A percentile compares a stretch with the other conserved stretches of the same genome.
Conservation (phyloP, 2,329 filamentous ascomycete genomes). For the Mycosphaerella sp. region DNA sequence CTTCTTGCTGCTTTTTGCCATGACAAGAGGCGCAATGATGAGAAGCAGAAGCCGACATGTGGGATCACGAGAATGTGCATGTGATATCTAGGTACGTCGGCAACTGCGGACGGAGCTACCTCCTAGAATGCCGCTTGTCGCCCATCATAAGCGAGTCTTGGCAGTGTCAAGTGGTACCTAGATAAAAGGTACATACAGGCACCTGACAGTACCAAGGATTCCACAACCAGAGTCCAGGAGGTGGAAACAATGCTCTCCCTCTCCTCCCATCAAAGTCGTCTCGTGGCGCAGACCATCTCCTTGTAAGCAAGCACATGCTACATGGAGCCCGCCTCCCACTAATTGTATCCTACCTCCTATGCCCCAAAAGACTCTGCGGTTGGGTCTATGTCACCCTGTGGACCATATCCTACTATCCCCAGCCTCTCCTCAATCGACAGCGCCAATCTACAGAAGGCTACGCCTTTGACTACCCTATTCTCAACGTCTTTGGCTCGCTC, state of each 20-base stretch:
- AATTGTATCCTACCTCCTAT: no score
- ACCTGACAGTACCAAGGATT: no score
- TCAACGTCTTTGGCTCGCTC: constrained; percentile 65
- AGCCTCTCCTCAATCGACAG: constrained; percentile 70
- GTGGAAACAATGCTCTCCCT: background rate
- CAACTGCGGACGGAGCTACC: no score
- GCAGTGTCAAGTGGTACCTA: no score
- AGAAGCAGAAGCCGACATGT: background rate
- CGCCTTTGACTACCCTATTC: constrained; percentile 76
- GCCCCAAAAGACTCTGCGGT: constrained; percentile 21
- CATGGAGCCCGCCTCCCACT: no score
- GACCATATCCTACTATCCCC: constrained; percentile 89
- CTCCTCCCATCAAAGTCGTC: background rate
- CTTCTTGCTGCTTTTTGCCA: constrained; percentile 29
- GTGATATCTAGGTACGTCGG: no score
- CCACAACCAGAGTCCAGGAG: no score
- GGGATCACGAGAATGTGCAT: no score
- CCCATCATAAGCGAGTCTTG: no score
- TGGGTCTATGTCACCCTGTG: constrained; percentile 36
- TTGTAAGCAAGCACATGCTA: background rate
- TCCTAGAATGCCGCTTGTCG: no score
- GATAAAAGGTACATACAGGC: no score
- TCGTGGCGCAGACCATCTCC: background rate
- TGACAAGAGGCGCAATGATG: constrained; percentile 10
- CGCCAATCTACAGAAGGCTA: constrained; percentile 76